phyloP scores from a whole-genome alignment of 495 filamentous ascomycete genomes.

The Penicillium crystallinum region DNA sequence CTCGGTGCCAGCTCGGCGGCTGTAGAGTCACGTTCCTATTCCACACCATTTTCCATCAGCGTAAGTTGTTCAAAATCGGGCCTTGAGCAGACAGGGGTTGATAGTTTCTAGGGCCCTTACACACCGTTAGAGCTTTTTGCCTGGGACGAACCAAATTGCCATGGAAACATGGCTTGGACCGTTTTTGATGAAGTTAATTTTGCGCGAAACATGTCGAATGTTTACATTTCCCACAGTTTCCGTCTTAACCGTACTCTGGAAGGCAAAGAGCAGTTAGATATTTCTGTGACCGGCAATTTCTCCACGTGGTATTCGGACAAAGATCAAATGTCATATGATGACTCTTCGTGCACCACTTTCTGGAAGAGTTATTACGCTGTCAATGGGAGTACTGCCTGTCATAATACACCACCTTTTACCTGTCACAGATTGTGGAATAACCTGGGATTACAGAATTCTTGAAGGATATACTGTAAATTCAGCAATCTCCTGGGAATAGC shows the following conservation, averaged over 20 bases:
- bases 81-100: no score
- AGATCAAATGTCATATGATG: background rate
- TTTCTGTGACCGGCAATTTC: conserved; percentile 1
- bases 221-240: background rate
- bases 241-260: conserved; percentile 5
- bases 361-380: conserved; percentile 6
- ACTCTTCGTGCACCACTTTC: conserved; percentile 4
- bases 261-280: conserved; percentile 1
- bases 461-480: no score
- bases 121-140: no score
- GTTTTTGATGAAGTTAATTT: background rate
- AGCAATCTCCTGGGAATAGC: no score
- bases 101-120: no score
- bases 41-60: no score
- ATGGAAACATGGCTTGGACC: background rate
- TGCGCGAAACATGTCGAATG: conserved; percentile 1
- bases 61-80: no score
- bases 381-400: conserved; percentile 2
- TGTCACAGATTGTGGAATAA: conserved; percentile 7
- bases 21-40: no score
- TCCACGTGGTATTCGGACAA: conserved; percentile 1
- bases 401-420: conserved; percentile 8
- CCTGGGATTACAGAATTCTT: background rate
- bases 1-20: no score
- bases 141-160: background rate